Base-by-base conservation (phyloP, 2,329 filamentous ascomycete genomes). In the Fusarium goolgardi region DNA sequence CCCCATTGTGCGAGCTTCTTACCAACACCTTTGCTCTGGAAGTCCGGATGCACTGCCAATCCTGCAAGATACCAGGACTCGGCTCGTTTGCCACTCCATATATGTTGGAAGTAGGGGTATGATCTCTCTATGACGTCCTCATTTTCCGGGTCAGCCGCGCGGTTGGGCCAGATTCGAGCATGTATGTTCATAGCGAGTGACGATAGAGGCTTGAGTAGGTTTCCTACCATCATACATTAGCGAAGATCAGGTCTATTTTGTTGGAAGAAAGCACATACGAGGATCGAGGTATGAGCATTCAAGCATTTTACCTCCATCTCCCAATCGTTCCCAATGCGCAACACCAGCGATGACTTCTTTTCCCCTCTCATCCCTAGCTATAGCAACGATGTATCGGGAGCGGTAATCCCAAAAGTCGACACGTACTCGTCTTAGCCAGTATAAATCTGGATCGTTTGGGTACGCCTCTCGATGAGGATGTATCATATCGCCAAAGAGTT, bases 1-100 rank as follows among this genome's bases (percentile, higher is more conserved):
- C 82, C 82, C 80, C 80, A 82, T 25, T 71, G 55, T 13, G 82
- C 80, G 10, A 84, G 75, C 25, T 66, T 67, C 7, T 72, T 74
- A 1, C 81, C 82, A 13, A 79, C 55, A 3, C 76, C 78, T 39
- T 68, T 67, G 6, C 78, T 75, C 45, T 83, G 80, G 29, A 75
- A 76, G 7, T 76, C 74, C 1, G 81, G 82, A 45, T 79, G 76
- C 2, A 81, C 74, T n/a, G 74, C 76, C 10, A 81, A 66, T 3
- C 75, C 54, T 6, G 79, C 75, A 5, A 84, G 74, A 49, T 78
- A 80, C 78, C 78, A 82, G 0, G 69, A 69, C 18, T 71, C 69
- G 5, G 59, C 52, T 13, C 69, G 69, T 15, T 68, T 65, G 18
- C 63, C 64, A 21, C 55, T 72, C 69, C 69, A 72, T 23, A 72